Evolutionary conservation across 2,329 filamentous ascomycete genomes (phyloP).

Genomic region (Trematosphaeria pertusa): DNA sequence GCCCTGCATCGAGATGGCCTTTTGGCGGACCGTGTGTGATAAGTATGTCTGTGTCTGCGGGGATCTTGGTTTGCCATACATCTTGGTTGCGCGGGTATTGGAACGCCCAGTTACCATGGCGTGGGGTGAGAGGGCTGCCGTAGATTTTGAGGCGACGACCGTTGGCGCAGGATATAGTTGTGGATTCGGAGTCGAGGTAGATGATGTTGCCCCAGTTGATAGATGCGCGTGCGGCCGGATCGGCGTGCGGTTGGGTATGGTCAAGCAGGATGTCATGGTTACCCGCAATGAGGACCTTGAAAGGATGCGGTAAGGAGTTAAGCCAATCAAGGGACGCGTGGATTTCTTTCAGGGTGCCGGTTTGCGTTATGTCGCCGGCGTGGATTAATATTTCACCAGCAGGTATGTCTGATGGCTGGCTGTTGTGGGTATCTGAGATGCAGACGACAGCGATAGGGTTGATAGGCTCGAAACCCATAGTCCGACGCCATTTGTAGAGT

Average conservation of each 20-base stretch:
- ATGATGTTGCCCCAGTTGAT: conserved; percentile 70
- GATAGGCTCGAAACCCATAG: conserved; percentile 2
- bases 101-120: conserved; percentile 77
- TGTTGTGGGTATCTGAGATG: conserved; percentile 81
- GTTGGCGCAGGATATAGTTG: conserved; percentile 56
- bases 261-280: conserved; percentile 71
- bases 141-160: conserved; percentile 70
- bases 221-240: conserved; percentile 26
- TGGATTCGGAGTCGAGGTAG: conserved; percentile 73
- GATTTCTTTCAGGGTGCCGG: conserved; percentile 72
- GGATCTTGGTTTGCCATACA: conserved; percentile 73
- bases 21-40: conserved; percentile 81
- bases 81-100: conserved; percentile 68
- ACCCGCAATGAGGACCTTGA: conserved; percentile 82
- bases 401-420: conserved; percentile 58
- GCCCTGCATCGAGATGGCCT: conserved; percentile 67
- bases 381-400: conserved; percentile 85
- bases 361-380: conserved; percentile 79
- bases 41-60: conserved; percentile 73
- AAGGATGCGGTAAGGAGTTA: conserved; percentile 69
- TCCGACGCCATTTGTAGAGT: conserved; percentile 5
- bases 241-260: conserved; percentile 15
- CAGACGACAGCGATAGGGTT: conserved; percentile 73
- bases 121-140: conserved; percentile 77
- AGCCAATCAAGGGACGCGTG: conserved; percentile 84